Percentiles rank a stretch among this genome's conserved stretches.
Evolutionary conservation across 805 yeast genomes (phyloP).

Genomic region (Sugiyamaella chiloensis): DNA sequence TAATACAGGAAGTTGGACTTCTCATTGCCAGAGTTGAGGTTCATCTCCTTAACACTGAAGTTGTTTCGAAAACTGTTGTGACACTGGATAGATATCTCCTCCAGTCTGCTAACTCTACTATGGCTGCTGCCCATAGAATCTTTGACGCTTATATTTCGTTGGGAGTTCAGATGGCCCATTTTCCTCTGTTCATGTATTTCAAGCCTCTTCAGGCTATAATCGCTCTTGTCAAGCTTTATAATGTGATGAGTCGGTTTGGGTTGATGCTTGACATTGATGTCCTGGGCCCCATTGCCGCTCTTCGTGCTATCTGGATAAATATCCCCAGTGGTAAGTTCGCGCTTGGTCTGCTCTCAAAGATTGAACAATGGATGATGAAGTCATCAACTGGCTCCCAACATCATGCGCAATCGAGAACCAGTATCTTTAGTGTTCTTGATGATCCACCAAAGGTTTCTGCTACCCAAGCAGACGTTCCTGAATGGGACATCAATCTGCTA

Average conservation of each 20-base stretch:
- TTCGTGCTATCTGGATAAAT: neutral
- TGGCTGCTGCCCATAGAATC: neutral
- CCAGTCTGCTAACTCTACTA: neutral
- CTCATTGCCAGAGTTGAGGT: neutral
- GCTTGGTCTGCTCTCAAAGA: neutral
- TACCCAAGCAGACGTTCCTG: neutral
- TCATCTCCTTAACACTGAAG: neutral
- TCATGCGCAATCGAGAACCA: neutral
- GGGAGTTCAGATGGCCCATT: neutral
- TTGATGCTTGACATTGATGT: conserved; percentile 1
- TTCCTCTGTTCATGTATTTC: neutral
- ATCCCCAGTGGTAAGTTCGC: neutral
- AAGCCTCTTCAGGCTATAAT: conserved; percentile 1
- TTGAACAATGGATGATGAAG: neutral
- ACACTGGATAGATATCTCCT: neutral
- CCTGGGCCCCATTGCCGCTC: neutral
- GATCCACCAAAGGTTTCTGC: neutral
- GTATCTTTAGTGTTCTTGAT: neutral
- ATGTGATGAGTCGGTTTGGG: neutral
- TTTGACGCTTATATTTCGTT: neutral
- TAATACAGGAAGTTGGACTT: neutral
- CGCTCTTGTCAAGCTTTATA: neutral
- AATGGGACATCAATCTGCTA: neutral
- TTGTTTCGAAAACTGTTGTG: neutral
- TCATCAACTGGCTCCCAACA: neutral